A percentile compares a stretch with the other conserved stretches of the same genome.
Evolutionary conservation across 208 protist genomes (phyloP).

Genomic region (Leptomonas seymouri): DNA sequence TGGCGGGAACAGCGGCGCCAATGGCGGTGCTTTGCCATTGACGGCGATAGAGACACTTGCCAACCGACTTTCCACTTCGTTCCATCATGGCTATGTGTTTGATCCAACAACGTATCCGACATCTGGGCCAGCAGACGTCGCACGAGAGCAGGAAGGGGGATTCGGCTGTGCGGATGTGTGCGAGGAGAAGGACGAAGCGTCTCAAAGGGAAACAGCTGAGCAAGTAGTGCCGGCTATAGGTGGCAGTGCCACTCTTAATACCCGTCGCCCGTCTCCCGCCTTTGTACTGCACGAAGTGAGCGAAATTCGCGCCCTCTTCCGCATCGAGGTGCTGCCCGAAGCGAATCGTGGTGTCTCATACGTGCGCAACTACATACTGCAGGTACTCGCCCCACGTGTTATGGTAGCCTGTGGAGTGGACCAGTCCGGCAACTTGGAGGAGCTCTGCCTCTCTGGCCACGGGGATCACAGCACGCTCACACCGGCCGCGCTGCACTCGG

Average conservation of each 20-base stretch:
- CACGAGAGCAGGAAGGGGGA: background rate
- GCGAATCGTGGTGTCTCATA: conserved; percentile 79
- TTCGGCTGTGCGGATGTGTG: background rate
- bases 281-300: conserved; percentile 44
- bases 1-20: background rate
- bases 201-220: background rate
- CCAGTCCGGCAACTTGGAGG: conserved; percentile 42
- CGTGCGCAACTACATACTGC: conserved; percentile 88
- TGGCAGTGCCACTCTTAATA: background rate
- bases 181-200: background rate
- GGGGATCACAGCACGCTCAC: conserved; percentile 30
- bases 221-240: background rate
- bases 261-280: conserved; percentile 9
- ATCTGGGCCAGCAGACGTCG: background rate
- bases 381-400: conserved; percentile 59
- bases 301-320: conserved; percentile 53
- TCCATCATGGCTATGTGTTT: conserved; percentile 51
- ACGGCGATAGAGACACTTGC: conserved; percentile 17
- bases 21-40: background rate
- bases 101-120: conserved; percentile 11
- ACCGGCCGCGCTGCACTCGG: conserved; percentile 21
- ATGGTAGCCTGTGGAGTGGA: conserved; percentile 52
- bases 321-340: conserved; percentile 65
- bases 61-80: conserved; percentile 18
- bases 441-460: conserved; percentile 32